Evolutionary conservation across 2,329 filamentous ascomycete species (phyloP), one percentile per base, ranked within the genome.

Genomic region (Arthrobotrys musiformis): DNA sequence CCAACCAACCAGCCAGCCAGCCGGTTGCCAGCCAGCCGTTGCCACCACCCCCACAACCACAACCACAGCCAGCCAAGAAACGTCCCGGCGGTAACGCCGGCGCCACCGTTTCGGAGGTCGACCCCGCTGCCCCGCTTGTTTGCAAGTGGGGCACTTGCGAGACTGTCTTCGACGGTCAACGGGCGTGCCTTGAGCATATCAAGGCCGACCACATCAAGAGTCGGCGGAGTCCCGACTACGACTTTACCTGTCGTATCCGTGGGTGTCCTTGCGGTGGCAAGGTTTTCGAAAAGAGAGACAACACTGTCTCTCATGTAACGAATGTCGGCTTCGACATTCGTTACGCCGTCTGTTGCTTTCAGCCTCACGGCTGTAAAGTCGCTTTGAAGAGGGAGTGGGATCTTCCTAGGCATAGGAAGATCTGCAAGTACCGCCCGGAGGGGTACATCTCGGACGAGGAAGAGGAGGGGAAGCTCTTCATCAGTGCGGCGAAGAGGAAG

Each of bases 311-410:
- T 5, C 73, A 77, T 33, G 66, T 77, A 13, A 77, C 73, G 0
- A 77, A 77, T 42, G 66, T 70, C 9, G 73, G n/a, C 3, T 77
- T 77, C 30, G 26, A 77, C 22, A 77, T 77, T 28, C 48, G 73
- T 15, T 70, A 70, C 19, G 73, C 73, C 0, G 15, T 70, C 5
- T 77, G 73, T 44, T 60, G 46, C 8, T 77, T 61, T 37, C 42
- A 70, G 17, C 24, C 30, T 2, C 13, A n/a, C 9, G 73, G 66
- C 1, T 77, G 73, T 22, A 6, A 5, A 0, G 24, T 70, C 13
- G 73, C 73, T 0, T 17, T 77, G 28, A 77, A 77, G 17, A 40
- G 73, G 7, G 66, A 70, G 17, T 77, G 73, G 73, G 73, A 77
- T 42, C 58, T 77, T 2, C 60, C 66, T 0, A 26, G 73, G 0